Base-by-base conservation (phyloP, 768 basidiomycete species). In the Chalciporus sphaerocephalus region DNA sequence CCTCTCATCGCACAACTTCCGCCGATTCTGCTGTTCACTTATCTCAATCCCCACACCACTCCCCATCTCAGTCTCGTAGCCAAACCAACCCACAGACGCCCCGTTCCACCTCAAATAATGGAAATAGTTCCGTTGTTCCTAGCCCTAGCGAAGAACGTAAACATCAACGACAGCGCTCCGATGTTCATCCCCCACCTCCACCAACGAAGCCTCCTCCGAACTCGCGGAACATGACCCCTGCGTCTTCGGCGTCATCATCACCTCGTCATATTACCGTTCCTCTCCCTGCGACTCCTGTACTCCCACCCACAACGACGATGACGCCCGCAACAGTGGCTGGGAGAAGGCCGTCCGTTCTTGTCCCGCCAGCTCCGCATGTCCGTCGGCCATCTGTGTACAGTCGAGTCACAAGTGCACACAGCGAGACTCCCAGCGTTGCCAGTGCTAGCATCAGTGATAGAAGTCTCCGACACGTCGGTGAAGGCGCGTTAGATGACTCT, bases 401-500 rank as follows among this genome's bases (percentile, higher is more conserved):
- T 17, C 73, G 76, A 6, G 65, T 74, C 3, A 21, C 46, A 18
- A 60, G 52, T 17, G 40, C 52, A 0, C 60, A 56, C 25, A 66
- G 63, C 40, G 69, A 69, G 25, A 67, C 54, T 37, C 60, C 62
- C 3, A 69, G 62, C 34, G 59, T 46, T 3, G 62, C 65, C n/a
- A 54, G 56, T 28, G 68, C 30, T 15, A 32, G 30, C n/a, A n/a
- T 69, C 11, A 71, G 70, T 50, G 69, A 73, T 42, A 62, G 62
- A 42, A 85, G 77, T 47, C 65, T 79, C 24, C 69, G 78, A 2
- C 81, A 87, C 54, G 78, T 83, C 10, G 87, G 87, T 4, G 88
- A 89, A 56, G 86, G 87, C 21, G 85, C 83, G 1, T 64, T 91
- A 4, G 83, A 85, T 47, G 86, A 88, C 56, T 88, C 85, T 0